A percentile compares a stretch with the other conserved stretches of the same genome.
Conservation (phyloP, 371 early-diverging fungal species). For the Actinomortierella ambigua region DNA sequence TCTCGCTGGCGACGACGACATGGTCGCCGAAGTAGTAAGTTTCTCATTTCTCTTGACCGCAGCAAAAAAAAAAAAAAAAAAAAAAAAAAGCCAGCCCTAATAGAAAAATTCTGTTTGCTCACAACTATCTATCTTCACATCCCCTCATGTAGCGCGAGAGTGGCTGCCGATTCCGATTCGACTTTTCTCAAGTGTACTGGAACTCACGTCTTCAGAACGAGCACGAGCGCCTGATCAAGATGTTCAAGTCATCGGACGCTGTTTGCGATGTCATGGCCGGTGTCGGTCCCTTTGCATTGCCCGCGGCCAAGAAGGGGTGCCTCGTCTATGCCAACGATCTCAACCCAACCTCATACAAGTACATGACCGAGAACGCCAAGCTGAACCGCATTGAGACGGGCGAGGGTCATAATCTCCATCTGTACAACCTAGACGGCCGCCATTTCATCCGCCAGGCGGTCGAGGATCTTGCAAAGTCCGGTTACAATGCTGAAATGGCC, state of each 20-base stretch:
- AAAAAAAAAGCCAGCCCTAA: no score
- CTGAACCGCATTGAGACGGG: slow-evolving; percentile 60
- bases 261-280: slow-evolving; percentile 98
- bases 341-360: slow-evolving; percentile 90
- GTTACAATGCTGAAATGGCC: slow-evolving; percentile 17
- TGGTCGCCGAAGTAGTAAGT: slow-evolving; percentile 85
- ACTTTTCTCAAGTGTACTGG: slow-evolving; percentile 99
- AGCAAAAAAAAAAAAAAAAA: no score
- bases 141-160: slow-evolving; percentile 78
- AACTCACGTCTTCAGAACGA: slow-evolving; percentile 98
- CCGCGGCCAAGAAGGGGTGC: slow-evolving; percentile 87
- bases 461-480: slow-evolving; percentile 49
- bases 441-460: slow-evolving; percentile 85
- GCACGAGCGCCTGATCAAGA: slow-evolving; percentile 87
- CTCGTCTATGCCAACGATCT: slow-evolving; percentile 98
- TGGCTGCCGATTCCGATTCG: slow-evolving; percentile 90
- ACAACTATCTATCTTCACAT: not conserved
- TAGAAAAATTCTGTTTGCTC: not conserved
- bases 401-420: slow-evolving; percentile 52
- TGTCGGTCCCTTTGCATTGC: slow-evolving; percentile 98
- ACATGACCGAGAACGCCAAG: slow-evolving; percentile 79
- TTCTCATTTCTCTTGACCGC: not conserved
- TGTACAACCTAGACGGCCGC: slow-evolving; percentile 93
- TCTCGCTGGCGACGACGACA: slow-evolving; percentile 87
- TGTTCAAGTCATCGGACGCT: slow-evolving; percentile 74